These are phyloP conservation scores for Arachnopeziza araneosa DNA, from an alignment of 2,329 filamentous ascomycete genomes.

Conservation along the genomic window DNA sequence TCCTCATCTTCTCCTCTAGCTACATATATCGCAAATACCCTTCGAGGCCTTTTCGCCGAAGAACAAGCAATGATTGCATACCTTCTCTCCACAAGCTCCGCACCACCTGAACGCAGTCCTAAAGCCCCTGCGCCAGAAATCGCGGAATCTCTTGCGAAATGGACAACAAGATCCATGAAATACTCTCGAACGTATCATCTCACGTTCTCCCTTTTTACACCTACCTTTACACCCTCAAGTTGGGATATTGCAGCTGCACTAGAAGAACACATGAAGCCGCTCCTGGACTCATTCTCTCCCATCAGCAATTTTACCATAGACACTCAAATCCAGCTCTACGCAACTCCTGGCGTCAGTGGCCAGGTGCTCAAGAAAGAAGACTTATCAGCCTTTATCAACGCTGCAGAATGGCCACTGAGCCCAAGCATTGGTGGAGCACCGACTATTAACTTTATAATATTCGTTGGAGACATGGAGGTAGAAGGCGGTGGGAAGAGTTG, in stretches of 20 bases:
- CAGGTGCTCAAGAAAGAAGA: constrained; percentile 75
- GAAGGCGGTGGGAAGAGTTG: constrained; percentile 57
- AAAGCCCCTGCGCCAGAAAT: constrained; percentile 45
- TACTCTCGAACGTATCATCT: constrained; percentile 93
- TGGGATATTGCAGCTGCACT: constrained; percentile 89
- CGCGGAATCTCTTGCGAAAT: constrained; percentile 55
- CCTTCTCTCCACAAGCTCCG: constrained; percentile 56
- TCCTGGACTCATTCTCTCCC: constrained; percentile 70
- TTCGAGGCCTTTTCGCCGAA: constrained; percentile 76
- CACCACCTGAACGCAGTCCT: constrained; percentile 43
- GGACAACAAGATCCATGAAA: constrained; percentile 79
- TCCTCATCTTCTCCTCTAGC: constrained; percentile 73
- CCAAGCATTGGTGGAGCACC: constrained; percentile 90
- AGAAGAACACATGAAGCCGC: constrained; percentile 71
- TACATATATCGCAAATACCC: constrained; percentile 69
- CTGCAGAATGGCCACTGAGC: constrained; percentile 93
- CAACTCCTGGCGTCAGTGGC: constrained; percentile 56
- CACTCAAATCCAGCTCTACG: constrained; percentile 92
- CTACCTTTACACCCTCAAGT: constrained; percentile 68
- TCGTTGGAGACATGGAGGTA: constrained; percentile 58
- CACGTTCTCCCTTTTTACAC: constrained; percentile 91
- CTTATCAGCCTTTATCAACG: constrained; percentile 91
- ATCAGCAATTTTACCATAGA: constrained; percentile 97
- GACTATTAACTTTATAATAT: constrained; percentile 93
- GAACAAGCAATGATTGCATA: constrained; percentile 83